Conservation (phyloP, 208 protist genomes). For the Trypanosoma theileri region DNA sequence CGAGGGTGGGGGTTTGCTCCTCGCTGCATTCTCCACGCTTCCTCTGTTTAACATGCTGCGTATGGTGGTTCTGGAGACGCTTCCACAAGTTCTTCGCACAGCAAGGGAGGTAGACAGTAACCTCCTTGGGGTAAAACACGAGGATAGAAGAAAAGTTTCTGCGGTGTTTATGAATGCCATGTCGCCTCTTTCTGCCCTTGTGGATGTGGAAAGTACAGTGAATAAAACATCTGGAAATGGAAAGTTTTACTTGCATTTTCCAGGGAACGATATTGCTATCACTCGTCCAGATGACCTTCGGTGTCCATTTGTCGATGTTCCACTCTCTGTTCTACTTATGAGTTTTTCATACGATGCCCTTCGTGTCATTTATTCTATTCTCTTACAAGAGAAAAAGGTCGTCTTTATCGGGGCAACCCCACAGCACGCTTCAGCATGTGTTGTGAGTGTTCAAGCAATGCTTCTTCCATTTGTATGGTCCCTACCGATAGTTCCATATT, state of each 20-base stretch:
- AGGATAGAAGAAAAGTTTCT: slow-evolving; percentile 19
- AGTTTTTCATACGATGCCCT: slow-evolving; percentile 73
- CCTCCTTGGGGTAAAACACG: not conserved
- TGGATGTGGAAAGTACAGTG: slow-evolving; percentile 5
- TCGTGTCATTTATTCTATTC: slow-evolving; percentile 65
- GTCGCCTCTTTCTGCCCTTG: slow-evolving; percentile 31
- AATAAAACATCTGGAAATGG: slow-evolving; percentile 7
- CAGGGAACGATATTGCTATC: slow-evolving; percentile 22
- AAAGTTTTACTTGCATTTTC: slow-evolving; percentile 22
- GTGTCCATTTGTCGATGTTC: slow-evolving; percentile 47
- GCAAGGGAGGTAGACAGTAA: slow-evolving; percentile 2
- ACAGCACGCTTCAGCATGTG: slow-evolving; percentile 79
- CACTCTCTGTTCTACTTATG: slow-evolving; percentile 48
- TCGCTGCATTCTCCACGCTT: slow-evolving; percentile 39
- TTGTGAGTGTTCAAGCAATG: slow-evolving; percentile 56
- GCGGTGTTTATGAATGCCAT: slow-evolving; percentile 32
- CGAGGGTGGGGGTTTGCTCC: slow-evolving; percentile 32
- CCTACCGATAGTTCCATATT: slow-evolving; percentile 57
- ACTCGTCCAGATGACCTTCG: slow-evolving; percentile 43
- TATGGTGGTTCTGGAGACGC: slow-evolving; percentile 38
- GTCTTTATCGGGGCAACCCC: slow-evolving; percentile 69
- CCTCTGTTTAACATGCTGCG: slow-evolving; percentile 63
- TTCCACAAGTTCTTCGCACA: slow-evolving; percentile 30
- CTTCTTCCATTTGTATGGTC: slow-evolving; percentile 61
- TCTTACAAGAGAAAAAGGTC: slow-evolving; percentile 58